Conservation (phyloP, 2,329 filamentous ascomycete species). For the Monilinia vaccinii-corymbosi region DNA sequence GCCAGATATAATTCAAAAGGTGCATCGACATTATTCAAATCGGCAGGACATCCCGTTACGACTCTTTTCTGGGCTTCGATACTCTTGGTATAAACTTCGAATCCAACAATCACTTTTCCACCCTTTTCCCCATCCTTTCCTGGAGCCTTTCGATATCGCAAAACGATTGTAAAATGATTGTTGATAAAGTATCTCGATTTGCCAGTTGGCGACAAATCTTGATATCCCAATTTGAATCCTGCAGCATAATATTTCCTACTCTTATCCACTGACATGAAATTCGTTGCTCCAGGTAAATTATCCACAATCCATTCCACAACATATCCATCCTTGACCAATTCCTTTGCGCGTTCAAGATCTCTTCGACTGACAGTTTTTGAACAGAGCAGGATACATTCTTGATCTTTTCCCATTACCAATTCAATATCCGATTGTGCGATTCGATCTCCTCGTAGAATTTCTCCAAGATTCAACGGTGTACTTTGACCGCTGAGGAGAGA, state of each 20-base stretch:
- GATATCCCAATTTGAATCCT: slow-evolving; percentile 80
- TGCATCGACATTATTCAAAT: slow-evolving; percentile 53
- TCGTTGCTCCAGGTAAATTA: slow-evolving; percentile 81
- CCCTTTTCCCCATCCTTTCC: slow-evolving; percentile 59
- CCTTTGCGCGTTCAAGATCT: slow-evolving; percentile 57
- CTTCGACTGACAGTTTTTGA: slow-evolving; percentile 54
- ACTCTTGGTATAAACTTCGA: slow-evolving; percentile 86
- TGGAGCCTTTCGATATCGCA: slow-evolving; percentile 66
- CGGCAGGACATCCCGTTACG: slow-evolving; percentile 56
- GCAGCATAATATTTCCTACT: slow-evolving; percentile 79
- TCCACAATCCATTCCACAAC: slow-evolving; percentile 92
- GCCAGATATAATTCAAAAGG: slow-evolving; percentile 62
- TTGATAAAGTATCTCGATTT: slow-evolving; percentile 66
- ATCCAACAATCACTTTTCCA: slow-evolving; percentile 75
- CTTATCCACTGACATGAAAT: slow-evolving; percentile 80
- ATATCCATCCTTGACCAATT: slow-evolving; percentile 70
- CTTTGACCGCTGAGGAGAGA: slow-evolving; percentile 67
- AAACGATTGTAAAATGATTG: slow-evolving; percentile 80
- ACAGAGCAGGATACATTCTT: slow-evolving; percentile 65
- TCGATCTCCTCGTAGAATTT: slow-evolving; percentile 78
- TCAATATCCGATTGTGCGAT: slow-evolving; percentile 81
- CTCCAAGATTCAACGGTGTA: slow-evolving; percentile 74
- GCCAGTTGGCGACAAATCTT: slow-evolving; percentile 51
- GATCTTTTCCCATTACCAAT: slow-evolving; percentile 66
- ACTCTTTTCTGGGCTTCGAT: slow-evolving; percentile 53